Base-by-base conservation (phyloP, 176 grass and related monocot species). In the Aegilops sharonensis region DNA sequence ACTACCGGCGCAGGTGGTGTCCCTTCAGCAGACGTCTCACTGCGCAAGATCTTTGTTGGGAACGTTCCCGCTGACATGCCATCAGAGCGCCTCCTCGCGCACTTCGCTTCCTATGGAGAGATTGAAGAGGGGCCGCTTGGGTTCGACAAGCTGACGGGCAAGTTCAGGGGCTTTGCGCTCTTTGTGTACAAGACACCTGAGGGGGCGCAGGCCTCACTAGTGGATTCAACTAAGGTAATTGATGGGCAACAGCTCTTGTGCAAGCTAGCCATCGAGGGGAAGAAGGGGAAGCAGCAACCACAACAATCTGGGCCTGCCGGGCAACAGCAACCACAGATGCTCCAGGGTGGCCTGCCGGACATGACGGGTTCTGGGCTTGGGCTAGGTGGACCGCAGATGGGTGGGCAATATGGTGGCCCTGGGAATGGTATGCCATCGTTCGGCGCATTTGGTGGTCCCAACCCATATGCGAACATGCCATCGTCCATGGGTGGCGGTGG, bases 121-220 rank as follows among this genome's bases (percentile, higher is more conserved):
- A 99, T 99, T 24, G 94, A 96, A 84, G 97, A 96, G 85, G 97
- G 97, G n/a, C 97, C 97, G 5, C 78, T 99, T 18, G 97, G 97
- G 6, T 96, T 99, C 11, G 97, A 99, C 72, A 99, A 99, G 70
- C 90, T 88, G 86, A 99, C 97, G 3, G 97, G 97, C 35, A 99
- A 93, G 57, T 99, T 99, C 78, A 87, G 90, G 70, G 97, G 97
- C 5, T 99, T 93, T 34, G 91, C 97, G 0, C 89, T 99, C 23
- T 99, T 99, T 5, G 97, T 99, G 2, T 99, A 99, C 94, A 99
- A 99, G 84, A 99, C 94, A 9, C 88, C 84, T 5, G 89, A 94
- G 70, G 97, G 91, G 20, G 97, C 97, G 0, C 91, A 93, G 80
- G 85, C 94, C 20, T 93, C 94, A 5, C 84, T 99, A 9, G 87